phyloP scores from a whole-genome alignment of 306 rosid genomes.

The Vicia faba region DNA sequence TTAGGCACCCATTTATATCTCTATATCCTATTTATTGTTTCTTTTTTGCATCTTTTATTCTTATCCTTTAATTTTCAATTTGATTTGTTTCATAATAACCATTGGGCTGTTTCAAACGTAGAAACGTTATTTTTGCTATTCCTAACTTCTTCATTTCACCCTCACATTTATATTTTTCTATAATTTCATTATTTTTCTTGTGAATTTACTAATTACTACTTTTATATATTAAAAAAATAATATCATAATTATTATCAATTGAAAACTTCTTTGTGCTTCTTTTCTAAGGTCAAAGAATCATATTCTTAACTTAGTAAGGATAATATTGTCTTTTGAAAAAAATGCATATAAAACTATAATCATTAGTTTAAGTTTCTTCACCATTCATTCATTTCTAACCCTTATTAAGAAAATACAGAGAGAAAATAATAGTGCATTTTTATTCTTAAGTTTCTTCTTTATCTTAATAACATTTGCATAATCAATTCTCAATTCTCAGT shows the following conservation, averaged over 20 bases:
- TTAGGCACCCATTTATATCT: slow-evolving; percentile 11
- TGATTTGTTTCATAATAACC: slow-evolving; percentile 5
- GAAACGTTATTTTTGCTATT: slow-evolving; percentile 38
- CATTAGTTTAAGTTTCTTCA: slow-evolving; percentile 39
- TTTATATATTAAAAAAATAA: not conserved
- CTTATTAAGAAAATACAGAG: slow-evolving; percentile 27
- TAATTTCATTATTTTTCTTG: not conserved
- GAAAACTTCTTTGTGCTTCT: not conserved
- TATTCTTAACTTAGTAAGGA: slow-evolving; percentile 20
- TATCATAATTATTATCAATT: not conserved
- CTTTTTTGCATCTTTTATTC: slow-evolving; percentile 16
- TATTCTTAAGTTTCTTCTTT: slow-evolving; percentile 44
- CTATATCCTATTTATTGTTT: not conserved
- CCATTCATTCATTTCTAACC: slow-evolving; percentile 32
- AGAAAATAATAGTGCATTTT: slow-evolving; percentile 17
- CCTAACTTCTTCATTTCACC: slow-evolving; percentile 26
- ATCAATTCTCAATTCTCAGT: slow-evolving; percentile 38
- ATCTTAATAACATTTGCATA: slow-evolving; percentile 23
- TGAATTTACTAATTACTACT: slow-evolving; percentile 3
- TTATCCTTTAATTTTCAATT: slow-evolving; percentile 21
- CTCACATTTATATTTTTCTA: slow-evolving; percentile 23
- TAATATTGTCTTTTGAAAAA: not conserved
- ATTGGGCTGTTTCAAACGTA: slow-evolving; percentile 32
- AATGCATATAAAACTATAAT: slow-evolving; percentile 23
- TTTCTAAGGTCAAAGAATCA: slow-evolving; percentile 23